Evolutionary conservation across 345 rosid species (phyloP).

Genomic region (Reutealis trisperma): DNA sequence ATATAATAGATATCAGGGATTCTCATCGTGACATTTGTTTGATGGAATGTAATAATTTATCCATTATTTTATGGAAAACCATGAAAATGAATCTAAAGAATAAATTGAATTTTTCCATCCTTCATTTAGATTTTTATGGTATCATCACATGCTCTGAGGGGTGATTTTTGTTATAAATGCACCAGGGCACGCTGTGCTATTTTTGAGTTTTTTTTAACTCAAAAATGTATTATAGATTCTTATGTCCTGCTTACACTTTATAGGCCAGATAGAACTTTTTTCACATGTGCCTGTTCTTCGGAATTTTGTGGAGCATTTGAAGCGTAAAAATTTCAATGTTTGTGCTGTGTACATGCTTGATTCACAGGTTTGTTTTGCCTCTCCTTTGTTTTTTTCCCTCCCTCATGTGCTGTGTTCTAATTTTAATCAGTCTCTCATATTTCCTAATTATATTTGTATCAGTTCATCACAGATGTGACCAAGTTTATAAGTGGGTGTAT

Average conservation of each 20-base stretch:
- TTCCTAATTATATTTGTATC: not conserved
- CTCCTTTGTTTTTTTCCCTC: not conserved
- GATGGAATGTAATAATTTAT: not conserved
- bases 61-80: not conserved
- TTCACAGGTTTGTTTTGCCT: slow-evolving; percentile 70
- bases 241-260: slow-evolving; percentile 6
- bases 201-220: not conserved
- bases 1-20: not conserved
- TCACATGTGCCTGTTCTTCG: slow-evolving; percentile 87
- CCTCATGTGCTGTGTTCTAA: not conserved
- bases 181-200: not conserved
- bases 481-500: slow-evolving; percentile 94
- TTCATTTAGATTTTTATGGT: not conserved
- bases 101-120: not conserved
- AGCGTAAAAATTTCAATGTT: slow-evolving; percentile 75
- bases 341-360: slow-evolving; percentile 87
- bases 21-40: not conserved
- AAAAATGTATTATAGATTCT: not conserved
- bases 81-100: not conserved
- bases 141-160: not conserved
- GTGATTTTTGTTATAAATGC: not conserved
- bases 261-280: slow-evolving; percentile 91
- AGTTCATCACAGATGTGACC: slow-evolving; percentile 89
- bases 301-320: slow-evolving; percentile 88
- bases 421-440: not conserved